These are phyloP conservation scores for Delonix regia DNA, from an alignment of 306 rosid species.

Conservation along the genomic window DNA sequence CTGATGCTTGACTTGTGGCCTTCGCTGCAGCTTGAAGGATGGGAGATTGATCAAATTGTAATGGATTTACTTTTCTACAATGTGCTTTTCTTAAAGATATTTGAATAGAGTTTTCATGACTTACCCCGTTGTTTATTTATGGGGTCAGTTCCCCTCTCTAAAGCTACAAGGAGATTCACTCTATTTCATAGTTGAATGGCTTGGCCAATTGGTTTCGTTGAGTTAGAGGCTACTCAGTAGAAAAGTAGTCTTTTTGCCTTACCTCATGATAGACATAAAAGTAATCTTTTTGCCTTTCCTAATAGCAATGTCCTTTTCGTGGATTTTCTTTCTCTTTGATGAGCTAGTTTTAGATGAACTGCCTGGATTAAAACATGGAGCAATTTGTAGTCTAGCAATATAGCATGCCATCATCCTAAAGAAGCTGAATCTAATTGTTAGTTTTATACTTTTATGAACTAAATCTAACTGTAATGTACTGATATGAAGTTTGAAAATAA, in stretches of 20 bases:
- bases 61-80: conserved; percentile 36
- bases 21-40: conserved; percentile 87
- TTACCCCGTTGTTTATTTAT: neutral
- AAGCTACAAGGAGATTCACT: neutral
- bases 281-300: neutral
- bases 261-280: neutral
- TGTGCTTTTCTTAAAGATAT: conserved; percentile 25
- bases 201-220: neutral
- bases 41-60: conserved; percentile 94
- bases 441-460: neutral
- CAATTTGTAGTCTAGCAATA: neutral
- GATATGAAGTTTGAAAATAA: neutral
- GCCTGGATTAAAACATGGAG: neutral
- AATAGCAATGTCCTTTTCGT: neutral
- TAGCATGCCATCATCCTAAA: neutral
- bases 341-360: neutral
- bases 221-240: neutral
- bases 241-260: neutral
- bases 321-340: neutral
- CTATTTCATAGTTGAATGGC: neutral
- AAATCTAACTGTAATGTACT: neutral
- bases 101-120: conserved; percentile 16
- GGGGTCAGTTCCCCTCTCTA: conserved; percentile 14
- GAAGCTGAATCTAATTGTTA: neutral
- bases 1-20: conserved; percentile 95